Evolutionary conservation across 192 early-diverging fungal species (phyloP), one percentile per base, ranked within the genome.

Genomic region (Kappamyces sp.): DNA sequence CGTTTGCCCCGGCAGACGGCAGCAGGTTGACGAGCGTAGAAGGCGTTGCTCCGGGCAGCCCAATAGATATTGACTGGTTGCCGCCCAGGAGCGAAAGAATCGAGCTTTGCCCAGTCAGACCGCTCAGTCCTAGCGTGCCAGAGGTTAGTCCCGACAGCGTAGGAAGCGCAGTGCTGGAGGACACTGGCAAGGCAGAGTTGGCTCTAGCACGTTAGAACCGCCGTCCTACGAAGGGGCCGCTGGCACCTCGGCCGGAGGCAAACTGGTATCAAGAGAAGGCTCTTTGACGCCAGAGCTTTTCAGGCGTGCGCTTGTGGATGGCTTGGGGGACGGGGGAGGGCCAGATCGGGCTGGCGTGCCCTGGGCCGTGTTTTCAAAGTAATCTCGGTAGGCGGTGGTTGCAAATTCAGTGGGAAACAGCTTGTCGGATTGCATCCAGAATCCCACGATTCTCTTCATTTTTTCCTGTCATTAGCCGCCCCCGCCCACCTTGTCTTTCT

Each of bases 371-470:
- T 55, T 44, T 63, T 62, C 54, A 71, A 67, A 12, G 73, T 39
- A 12, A 48, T 61, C 23, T 59, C 66, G 12, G 44, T 46, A n/a
- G 23, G 23, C 23, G 12, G 12, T 46, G 12, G 41, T 57, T 44
- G 47, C 42, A 32, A 35, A 40, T 1, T 35, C 36, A 4, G 6
- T 57, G 9, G 55, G 15, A 1, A 57, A 44, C 33, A 57, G 8
- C 34, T 57, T 35, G 12, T 43, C 52, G 41, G 63, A 52, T 44
- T 68, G 63, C 36, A 68, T 78, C 78, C 78, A 80, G 34, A 80
- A 60, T 6, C 61, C 51, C 13, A 78, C 50, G 15, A 75, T 66
- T 36, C 72, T 48, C 46, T 76, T 77, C 50, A 80, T 78, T 43
- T 73, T 72, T 23, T 79, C 76, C 75, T 80, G 35, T 48, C 60